phyloP scores from a whole-genome alignment of 176 grass and related monocot species.

The Chloris gayana region DNA sequence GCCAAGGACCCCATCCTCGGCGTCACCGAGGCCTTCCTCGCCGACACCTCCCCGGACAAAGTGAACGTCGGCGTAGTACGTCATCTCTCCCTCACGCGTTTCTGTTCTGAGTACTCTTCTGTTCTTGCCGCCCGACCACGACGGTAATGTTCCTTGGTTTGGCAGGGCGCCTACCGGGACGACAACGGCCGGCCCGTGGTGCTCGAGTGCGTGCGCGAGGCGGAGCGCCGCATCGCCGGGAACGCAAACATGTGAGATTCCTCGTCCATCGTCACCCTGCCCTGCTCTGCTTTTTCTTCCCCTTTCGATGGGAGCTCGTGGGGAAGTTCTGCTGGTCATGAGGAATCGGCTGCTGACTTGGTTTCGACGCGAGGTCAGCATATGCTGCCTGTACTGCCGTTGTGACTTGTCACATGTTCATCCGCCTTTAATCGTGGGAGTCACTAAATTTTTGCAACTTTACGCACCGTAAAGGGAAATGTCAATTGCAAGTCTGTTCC shows the following conservation, averaged over 20 bases:
- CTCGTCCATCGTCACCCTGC: not conserved
- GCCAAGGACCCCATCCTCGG: conserved; percentile 97
- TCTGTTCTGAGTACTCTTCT: too few relatives aligned
- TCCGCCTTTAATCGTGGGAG: not conserved
- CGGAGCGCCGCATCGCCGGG: conserved; percentile 77
- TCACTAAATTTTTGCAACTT: not conserved
- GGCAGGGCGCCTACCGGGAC: conserved; percentile 93
- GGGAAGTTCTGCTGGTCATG: not conserved
- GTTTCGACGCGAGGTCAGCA: not conserved
- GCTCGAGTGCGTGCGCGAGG: conserved; percentile 88
- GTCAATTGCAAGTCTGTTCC: not conserved
- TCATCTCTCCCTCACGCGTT: not conserved
- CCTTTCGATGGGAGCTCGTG: too few relatives aligned
- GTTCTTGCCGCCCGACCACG: not conserved
- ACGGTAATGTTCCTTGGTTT: not conserved
- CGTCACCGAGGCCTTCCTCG: conserved; percentile 96
- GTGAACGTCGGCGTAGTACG: conserved; percentile 88
- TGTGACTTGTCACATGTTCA: not conserved
- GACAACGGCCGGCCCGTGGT: conserved; percentile 86
- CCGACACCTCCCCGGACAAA: conserved; percentile 77
- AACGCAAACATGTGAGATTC: conserved; percentile 77
- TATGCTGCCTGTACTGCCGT: not conserved
- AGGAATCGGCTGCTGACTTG: not conserved
- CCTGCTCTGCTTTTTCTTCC: not conserved
- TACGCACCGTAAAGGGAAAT: not conserved